Evolutionary conservation across 768 basidiomycete species (phyloP).

Genomic region (Phaeolepiota aurea): DNA sequence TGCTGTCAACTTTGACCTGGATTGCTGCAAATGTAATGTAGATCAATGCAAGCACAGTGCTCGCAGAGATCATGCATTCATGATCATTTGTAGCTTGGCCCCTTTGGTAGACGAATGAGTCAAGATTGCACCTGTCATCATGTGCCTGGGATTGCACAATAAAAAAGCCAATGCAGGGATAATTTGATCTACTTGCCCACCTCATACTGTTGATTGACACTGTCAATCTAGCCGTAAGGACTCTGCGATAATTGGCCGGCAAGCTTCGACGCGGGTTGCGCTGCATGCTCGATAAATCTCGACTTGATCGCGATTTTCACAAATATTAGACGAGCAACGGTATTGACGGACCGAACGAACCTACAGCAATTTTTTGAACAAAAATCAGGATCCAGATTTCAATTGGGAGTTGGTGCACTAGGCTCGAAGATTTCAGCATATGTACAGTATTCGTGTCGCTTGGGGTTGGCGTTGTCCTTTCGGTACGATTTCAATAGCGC

Average conservation of each 20-base stretch:
- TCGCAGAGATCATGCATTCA: conserved; percentile 91
- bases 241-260: conserved; percentile 70
- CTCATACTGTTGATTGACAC: conserved; percentile 90
- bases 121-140: conserved; percentile 90
- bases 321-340: neutral
- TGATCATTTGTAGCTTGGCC: conserved; percentile 82
- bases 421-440: too few relatives aligned
- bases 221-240: conserved; percentile 69
- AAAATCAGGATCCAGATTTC: conserved; percentile 58
- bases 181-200: too few relatives aligned
- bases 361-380: conserved; percentile 70
- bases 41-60: conserved; percentile 64
- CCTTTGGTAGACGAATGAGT: conserved; percentile 84
- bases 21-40: conserved; percentile 55
- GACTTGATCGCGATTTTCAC: conserved; percentile 43
- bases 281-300: conserved; percentile 85
- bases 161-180: neutral
- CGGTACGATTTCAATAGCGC: too few relatives aligned
- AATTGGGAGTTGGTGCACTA: too few relatives aligned
- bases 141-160: conserved; percentile 63
- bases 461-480: too few relatives aligned
- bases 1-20: conserved; percentile 53
- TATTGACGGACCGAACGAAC: conserved; percentile 28
- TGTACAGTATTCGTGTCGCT: too few relatives aligned
- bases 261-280: conserved; percentile 78